Evolutionary conservation across 352 stramenopile genomes (phyloP).

Genomic region (Phytophthora parvispora): DNA sequence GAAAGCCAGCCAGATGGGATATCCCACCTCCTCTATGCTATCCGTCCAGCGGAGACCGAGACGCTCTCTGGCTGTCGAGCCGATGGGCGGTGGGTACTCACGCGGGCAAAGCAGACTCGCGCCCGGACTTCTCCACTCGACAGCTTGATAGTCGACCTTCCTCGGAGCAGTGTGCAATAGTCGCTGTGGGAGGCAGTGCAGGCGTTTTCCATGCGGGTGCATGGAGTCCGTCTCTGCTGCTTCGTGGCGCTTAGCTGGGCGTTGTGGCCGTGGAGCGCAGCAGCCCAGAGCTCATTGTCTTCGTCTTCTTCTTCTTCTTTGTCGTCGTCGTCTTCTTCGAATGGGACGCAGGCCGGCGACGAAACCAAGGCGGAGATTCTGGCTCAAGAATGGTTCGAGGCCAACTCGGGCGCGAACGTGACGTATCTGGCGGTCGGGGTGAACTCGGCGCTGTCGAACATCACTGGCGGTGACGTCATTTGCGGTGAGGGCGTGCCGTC

Average conservation of each 20-base stretch:
- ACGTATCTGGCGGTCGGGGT: constrained; percentile 44
- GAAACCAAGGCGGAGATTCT: constrained; percentile 27
- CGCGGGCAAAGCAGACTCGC: constrained; percentile 14
- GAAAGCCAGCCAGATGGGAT: constrained; percentile 20
- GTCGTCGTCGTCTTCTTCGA: constrained; percentile 7
- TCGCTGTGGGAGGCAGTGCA: neutral
- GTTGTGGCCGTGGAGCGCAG: neutral
- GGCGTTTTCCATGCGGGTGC: neutral
- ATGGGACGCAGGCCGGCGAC: neutral
- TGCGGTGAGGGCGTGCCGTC: constrained; percentile 44
- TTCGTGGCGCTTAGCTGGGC: neutral
- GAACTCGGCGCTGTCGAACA: constrained; percentile 34
- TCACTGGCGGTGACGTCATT: constrained; percentile 38
- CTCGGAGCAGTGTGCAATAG: neutral
- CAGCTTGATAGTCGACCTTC: constrained; percentile 9
- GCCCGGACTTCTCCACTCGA: constrained; percentile 1
- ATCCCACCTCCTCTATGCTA: constrained; percentile 22
- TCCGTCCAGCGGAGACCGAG: constrained; percentile 30
- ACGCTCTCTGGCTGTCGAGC: constrained; percentile 26
- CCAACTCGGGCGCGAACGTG: constrained; percentile 39
- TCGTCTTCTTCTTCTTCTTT: neutral
- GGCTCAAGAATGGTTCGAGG: constrained; percentile 43
- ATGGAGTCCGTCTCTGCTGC: neutral
- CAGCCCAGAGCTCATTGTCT: constrained; percentile 19
- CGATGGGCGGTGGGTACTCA: constrained; percentile 10